These are phyloP conservation scores for Cyclotella cryptica DNA, from an alignment of 108 stramenopile genomes.

Conservation along the genomic window DNA sequence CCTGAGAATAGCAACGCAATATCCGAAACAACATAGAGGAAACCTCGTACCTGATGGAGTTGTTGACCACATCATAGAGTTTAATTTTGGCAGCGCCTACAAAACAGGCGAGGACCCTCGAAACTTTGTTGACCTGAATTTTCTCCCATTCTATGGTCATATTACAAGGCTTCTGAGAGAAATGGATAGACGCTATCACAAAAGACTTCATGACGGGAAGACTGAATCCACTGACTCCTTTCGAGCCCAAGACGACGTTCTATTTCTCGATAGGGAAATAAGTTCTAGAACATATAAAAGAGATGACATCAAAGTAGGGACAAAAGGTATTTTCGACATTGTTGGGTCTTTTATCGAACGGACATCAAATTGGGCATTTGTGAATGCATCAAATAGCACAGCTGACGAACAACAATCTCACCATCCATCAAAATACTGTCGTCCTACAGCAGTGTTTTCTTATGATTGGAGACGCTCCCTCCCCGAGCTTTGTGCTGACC, in stretches of 20 bases:
- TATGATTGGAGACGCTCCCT: slow-evolving; percentile 65
- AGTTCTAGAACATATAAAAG: no score
- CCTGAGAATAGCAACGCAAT: slow-evolving; percentile 20
- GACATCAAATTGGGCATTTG: slow-evolving; percentile 47
- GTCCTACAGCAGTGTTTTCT: slow-evolving; percentile 55
- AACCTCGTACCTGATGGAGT: slow-evolving; percentile 54
- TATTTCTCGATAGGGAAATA: background rate
- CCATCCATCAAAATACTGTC: slow-evolving; percentile 34
- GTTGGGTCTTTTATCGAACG: slow-evolving; percentile 47
- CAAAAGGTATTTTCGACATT: slow-evolving; percentile 42
- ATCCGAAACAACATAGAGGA: slow-evolving; percentile 52
- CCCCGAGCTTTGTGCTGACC: slow-evolving; percentile 49
- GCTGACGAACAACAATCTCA: slow-evolving; percentile 31
- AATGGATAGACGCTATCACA: slow-evolving; percentile 51
- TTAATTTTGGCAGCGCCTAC: slow-evolving; percentile 26
- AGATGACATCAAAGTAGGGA: background rate
- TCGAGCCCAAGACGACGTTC: slow-evolving; percentile 23
- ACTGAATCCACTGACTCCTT: slow-evolving; percentile 35
- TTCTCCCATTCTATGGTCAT: slow-evolving; percentile 65
- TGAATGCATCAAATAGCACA: slow-evolving; percentile 18
- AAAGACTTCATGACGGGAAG: slow-evolving; percentile 35
- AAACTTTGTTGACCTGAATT: slow-evolving; percentile 35
- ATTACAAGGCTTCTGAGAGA: slow-evolving; percentile 43
- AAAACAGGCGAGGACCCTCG: slow-evolving; percentile 2
- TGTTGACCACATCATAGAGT: slow-evolving; percentile 63